A percentile compares a stretch with the other conserved stretches of the same genome.
Evolutionary conservation across 1,284 basidiomycete species (phyloP).

Genomic region (Rhodotorula sp.): DNA sequence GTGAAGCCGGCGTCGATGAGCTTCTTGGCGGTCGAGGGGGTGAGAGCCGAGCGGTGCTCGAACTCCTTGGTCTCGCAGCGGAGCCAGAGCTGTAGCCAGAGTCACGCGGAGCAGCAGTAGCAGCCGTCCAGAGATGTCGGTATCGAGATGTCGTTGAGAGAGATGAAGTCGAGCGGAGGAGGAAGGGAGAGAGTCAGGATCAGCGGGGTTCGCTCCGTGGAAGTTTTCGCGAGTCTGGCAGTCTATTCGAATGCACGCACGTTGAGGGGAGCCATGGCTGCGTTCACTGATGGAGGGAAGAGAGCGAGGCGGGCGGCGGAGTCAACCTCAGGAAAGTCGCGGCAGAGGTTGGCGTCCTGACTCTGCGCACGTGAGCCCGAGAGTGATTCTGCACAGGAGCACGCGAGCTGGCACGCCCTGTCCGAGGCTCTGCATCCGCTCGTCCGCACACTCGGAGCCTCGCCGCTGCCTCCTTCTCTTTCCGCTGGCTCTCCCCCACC

Average conservation of each 20-base stretch:
- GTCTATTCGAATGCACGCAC: background rate
- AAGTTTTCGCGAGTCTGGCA: background rate
- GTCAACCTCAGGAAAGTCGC: no score
- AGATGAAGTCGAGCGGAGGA: background rate
- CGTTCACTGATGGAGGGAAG: no score
- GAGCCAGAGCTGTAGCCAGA: slow-evolving; percentile 53
- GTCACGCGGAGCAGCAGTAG: background rate
- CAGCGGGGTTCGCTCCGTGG: background rate
- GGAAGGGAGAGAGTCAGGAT: background rate
- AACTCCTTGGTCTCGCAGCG: slow-evolving; percentile 94
- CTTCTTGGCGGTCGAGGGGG: slow-evolving; percentile 85
- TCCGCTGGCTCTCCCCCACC: no score
- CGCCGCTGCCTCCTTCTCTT: no score
- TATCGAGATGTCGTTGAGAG: background rate
- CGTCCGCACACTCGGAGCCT: no score
- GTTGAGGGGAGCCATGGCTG: background rate
- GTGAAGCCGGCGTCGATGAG: slow-evolving; percentile 87
- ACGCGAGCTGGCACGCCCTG: no score
- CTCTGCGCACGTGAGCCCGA: no score
- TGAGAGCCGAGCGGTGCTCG: slow-evolving; percentile 90
- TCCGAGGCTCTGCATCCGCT: no score
- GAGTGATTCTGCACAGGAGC: no score
- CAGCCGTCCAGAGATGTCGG: background rate
- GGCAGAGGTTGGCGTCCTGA: no score
- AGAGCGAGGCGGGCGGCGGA: no score